Evolutionary conservation across 2,329 filamentous ascomycete species (phyloP).

Genomic region (Metarhizium rileyi): DNA sequence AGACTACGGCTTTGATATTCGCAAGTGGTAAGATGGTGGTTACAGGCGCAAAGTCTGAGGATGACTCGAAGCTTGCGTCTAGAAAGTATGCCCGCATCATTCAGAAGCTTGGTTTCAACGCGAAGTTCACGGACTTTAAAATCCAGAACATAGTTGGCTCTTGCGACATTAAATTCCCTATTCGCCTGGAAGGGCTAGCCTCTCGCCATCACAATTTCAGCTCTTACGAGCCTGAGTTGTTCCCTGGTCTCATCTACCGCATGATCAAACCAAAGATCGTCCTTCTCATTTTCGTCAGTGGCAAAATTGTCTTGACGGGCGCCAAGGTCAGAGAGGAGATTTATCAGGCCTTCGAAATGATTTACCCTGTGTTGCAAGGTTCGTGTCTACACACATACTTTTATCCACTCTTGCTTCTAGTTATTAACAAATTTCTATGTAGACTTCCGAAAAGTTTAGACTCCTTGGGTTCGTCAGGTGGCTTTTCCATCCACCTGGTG

Average conservation of each 20-base stretch:
- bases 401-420: background rate
- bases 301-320: constrained; percentile 95
- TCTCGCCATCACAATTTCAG: constrained; percentile 99
- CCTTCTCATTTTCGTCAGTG: constrained; percentile 92
- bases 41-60: constrained; percentile 94
- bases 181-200: constrained; percentile 89
- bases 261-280: constrained; percentile 99
- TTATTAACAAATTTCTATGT: background rate
- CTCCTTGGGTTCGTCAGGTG: constrained; percentile 8
- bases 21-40: constrained; percentile 99
- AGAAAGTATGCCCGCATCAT: constrained; percentile 99
- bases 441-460: constrained; percentile 51
- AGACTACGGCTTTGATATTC: constrained; percentile 97
- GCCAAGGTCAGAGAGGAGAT: constrained; percentile 98
- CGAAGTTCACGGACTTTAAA: constrained; percentile 99
- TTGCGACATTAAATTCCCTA: constrained; percentile 99
- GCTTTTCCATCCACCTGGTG: constrained; percentile 6
- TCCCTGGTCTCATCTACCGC: constrained; percentile 98
- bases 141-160: constrained; percentile 99
- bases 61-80: constrained; percentile 92
- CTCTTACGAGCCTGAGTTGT: constrained; percentile 96
- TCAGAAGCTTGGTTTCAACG: constrained; percentile 98
- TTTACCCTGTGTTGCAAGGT: constrained; percentile 92
- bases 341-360: constrained; percentile 92
- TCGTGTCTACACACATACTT: constrained; percentile 19